phyloP scores from a whole-genome alignment of 495 filamentous ascomycete genomes.

The Penicillium pancosmium region DNA sequence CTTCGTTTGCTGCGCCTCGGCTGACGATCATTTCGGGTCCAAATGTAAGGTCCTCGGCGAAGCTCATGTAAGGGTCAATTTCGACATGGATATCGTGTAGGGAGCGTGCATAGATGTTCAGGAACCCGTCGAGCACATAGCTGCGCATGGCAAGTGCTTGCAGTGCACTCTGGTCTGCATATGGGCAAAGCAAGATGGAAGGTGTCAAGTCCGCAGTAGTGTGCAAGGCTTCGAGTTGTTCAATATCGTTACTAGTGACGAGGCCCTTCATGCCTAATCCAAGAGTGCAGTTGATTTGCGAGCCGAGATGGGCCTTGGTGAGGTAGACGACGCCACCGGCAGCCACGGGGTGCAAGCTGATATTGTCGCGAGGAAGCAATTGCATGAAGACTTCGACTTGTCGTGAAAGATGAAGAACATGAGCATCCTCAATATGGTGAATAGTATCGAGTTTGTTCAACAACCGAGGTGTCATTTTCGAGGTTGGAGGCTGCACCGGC shows the following conservation, averaged over 20 bases:
- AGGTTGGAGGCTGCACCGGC: constrained; percentile 3
- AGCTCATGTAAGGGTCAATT: constrained; percentile 4
- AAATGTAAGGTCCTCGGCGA: constrained; percentile 5
- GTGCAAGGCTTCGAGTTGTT: constrained; percentile 13
- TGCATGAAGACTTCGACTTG: constrained; percentile 18
- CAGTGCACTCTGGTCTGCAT: constrained; percentile 18
- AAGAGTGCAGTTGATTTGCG: constrained; percentile 22
- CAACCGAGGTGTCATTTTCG: constrained; percentile 1
- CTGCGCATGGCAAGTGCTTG: constrained; percentile 13
- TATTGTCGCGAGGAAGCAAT: constrained; percentile 14
- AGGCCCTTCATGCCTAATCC: constrained; percentile 21
- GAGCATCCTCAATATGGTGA: constrained; percentile 19
- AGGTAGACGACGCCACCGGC: constrained; percentile 12
- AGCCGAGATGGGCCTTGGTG: constrained; percentile 16
- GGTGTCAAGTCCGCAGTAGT: constrained; percentile 9
- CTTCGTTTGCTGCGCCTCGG: constrained; percentile 9
- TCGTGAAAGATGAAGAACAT: constrained; percentile 14
- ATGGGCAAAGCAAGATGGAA: constrained; percentile 22
- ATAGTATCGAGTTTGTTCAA: constrained; percentile 17
- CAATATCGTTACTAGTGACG: constrained; percentile 15
- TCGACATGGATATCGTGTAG: constrained; percentile 8
- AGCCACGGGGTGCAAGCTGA: constrained; percentile 11
- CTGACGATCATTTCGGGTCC: constrained; percentile 11
- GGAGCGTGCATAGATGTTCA: constrained; percentile 22
- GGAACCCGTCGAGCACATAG: constrained; percentile 14